A percentile compares a stretch with the other conserved stretches of the same genome.
Conservation (phyloP, 2,329 filamentous ascomycete genomes). For the Aplosporella prunicola region DNA sequence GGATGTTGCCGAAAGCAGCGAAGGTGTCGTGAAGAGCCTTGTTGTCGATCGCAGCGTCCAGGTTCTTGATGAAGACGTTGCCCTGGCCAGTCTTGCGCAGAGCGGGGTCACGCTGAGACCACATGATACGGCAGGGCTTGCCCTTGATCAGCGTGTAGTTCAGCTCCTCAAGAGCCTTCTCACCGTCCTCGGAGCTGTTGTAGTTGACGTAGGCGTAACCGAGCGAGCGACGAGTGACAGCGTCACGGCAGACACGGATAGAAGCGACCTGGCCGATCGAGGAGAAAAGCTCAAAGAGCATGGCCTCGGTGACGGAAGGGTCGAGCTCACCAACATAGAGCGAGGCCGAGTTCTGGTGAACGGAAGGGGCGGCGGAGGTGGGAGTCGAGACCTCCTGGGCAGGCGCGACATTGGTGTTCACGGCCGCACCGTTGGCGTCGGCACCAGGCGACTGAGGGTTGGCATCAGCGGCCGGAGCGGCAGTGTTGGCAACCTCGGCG, state of each 20-base stretch:
- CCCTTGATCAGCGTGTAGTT: conserved; percentile 99
- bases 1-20: conserved; percentile 93
- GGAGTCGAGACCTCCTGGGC: conserved; percentile 61
- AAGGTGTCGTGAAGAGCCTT: conserved; percentile 99
- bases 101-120: conserved; percentile 98
- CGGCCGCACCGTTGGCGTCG: conserved; percentile 49
- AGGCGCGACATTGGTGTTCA: conserved; percentile 67
- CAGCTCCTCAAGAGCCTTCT: conserved; percentile 96
- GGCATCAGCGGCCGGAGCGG: conserved; percentile 55
- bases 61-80: conserved; percentile 99
- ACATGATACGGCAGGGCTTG: conserved; percentile 99
- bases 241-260: conserved; percentile 98
- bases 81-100: conserved; percentile 98
- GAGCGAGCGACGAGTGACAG: conserved; percentile 94
- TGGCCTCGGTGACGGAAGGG: conserved; percentile 94
- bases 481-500: conserved; percentile 36
- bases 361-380: conserved; percentile 59
- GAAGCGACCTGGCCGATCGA: conserved; percentile 98
- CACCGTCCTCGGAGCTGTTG: conserved; percentile 91
- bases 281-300: conserved; percentile 99
- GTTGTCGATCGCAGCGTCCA: conserved; percentile 98
- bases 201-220: conserved; percentile 99
- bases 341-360: conserved; percentile 88
- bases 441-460: conserved; percentile 60
- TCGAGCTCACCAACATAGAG: conserved; percentile 99